phyloP scores from a whole-genome alignment of 768 basidiomycete genomes.

The Auricularia sp. region DNA sequence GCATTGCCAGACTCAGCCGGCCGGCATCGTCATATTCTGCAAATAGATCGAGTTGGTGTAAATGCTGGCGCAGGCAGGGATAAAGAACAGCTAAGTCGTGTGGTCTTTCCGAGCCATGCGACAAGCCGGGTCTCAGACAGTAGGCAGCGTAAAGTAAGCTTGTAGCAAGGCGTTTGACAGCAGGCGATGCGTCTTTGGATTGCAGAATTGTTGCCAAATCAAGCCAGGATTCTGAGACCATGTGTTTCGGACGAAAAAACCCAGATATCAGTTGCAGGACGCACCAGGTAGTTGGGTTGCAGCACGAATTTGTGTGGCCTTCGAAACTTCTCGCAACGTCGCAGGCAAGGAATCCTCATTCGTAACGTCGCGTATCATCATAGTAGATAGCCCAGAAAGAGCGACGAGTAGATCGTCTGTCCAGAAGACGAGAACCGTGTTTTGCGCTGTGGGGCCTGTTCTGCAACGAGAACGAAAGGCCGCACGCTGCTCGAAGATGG shows the following conservation, averaged over 20 bases:
- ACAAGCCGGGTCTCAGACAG: slow-evolving; percentile 39
- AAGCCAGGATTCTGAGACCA: slow-evolving; percentile 41
- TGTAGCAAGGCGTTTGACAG: slow-evolving; percentile 48
- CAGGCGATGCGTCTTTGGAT: slow-evolving; percentile 45
- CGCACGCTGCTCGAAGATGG: slow-evolving; percentile 43
- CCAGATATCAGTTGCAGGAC: background rate
- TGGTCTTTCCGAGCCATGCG: background rate
- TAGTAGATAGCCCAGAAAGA: slow-evolving; percentile 33
- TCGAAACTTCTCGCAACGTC: slow-evolving; percentile 30
- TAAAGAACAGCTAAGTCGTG: slow-evolving; percentile 15
- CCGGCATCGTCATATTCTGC: background rate
- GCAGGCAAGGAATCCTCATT: slow-evolving; percentile 8
- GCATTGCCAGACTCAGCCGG: slow-evolving; percentile 25
- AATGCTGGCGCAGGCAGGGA: slow-evolving; percentile 8
- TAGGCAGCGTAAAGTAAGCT: slow-evolving; percentile 45
- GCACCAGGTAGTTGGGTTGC: slow-evolving; percentile 62
- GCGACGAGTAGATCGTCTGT: slow-evolving; percentile 50
- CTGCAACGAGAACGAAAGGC: slow-evolving; percentile 36
- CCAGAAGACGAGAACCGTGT: slow-evolving; percentile 47
- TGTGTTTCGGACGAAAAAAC: too few relatives aligned
- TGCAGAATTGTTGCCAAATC: slow-evolving; percentile 33
- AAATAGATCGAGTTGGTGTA: background rate
- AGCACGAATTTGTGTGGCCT: slow-evolving; percentile 44
- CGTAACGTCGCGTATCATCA: slow-evolving; percentile 8
- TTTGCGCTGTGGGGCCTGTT: slow-evolving; percentile 15